phyloP scores from a whole-genome alignment of 1,139 yeast species.

The Yamadazyma buinensis region DNA sequence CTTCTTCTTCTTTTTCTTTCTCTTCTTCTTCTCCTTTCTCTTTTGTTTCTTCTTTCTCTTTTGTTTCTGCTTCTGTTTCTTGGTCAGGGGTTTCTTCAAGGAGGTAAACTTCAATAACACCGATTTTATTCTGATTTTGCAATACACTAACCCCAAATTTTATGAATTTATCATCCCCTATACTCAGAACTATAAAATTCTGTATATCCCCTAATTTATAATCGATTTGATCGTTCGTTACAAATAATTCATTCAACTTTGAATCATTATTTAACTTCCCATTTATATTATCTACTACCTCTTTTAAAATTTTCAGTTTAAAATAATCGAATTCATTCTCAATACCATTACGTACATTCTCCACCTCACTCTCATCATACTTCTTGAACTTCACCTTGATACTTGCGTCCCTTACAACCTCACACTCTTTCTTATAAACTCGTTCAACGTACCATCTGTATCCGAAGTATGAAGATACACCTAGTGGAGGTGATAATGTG shows the following conservation, averaged over 20 bases:
- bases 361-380: slow-evolving; percentile 33
- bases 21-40: slow-evolving; percentile 1
- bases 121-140: slow-evolving; percentile 25
- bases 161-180: slow-evolving; percentile 20
- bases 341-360: slow-evolving; percentile 31
- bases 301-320: slow-evolving; percentile 24
- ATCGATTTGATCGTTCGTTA: slow-evolving; percentile 16
- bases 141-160: slow-evolving; percentile 33
- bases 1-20: slow-evolving; percentile 8
- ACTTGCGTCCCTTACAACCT: slow-evolving; percentile 10
- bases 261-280: slow-evolving; percentile 15
- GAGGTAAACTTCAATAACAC: slow-evolving; percentile 32
- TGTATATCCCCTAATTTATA: slow-evolving; percentile 25
- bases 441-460: slow-evolving; percentile 13
- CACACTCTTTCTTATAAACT: slow-evolving; percentile 16
- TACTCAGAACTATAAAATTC: slow-evolving; percentile 23
- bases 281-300: slow-evolving; percentile 23
- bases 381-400: slow-evolving; percentile 18
- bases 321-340: slow-evolving; percentile 39
- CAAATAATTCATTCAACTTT: slow-evolving; percentile 11
- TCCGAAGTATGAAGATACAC: slow-evolving; percentile 23
- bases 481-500: slow-evolving; percentile 37
- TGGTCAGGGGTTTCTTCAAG: too few species aligned
- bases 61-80: too few species aligned
- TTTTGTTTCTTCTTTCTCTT: slow-evolving; percentile 19